These are phyloP conservation scores for Hemileccinum impolitum DNA, from an alignment of 768 basidiomycete species.

Conservation along the genomic window DNA sequence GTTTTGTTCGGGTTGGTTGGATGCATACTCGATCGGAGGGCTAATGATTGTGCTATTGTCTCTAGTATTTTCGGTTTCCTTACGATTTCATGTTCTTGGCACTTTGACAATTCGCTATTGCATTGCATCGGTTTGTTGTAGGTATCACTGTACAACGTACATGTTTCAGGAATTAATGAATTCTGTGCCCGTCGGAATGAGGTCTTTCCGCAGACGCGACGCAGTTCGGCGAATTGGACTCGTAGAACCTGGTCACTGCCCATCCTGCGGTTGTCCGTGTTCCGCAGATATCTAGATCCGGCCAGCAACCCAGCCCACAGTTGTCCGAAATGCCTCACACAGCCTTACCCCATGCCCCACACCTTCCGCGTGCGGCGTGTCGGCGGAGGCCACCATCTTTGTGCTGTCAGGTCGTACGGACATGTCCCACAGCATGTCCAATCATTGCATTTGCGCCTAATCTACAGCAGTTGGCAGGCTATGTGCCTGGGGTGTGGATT, in stretches of 20 bases:
- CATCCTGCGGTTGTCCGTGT: conserved; percentile 11
- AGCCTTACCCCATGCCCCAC: conserved; percentile 29
- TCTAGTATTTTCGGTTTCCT: conserved; percentile 17
- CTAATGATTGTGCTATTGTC: conserved; percentile 30
- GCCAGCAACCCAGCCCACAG: conserved; percentile 7
- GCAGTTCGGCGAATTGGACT: conserved; percentile 2
- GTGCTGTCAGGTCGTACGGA: conserved; percentile 14
- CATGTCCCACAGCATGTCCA: conserved; percentile 13
- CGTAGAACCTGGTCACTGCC: neutral
- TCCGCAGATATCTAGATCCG: conserved; percentile 22
- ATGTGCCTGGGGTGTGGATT: conserved; percentile 12
- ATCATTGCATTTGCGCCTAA: conserved; percentile 4
- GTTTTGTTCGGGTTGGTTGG: conserved; percentile 27
- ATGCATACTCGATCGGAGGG: conserved; percentile 29
- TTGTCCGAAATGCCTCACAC: conserved; percentile 7
- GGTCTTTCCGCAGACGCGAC: neutral
- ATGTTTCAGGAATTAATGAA: conserved; percentile 12
- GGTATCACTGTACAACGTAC: conserved; percentile 27
- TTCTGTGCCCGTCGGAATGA: neutral
- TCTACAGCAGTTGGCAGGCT: conserved; percentile 10
- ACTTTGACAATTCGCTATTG: conserved; percentile 25
- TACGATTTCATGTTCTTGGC: conserved; percentile 30
- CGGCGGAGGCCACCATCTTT: conserved; percentile 22
- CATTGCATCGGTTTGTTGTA: conserved; percentile 30
- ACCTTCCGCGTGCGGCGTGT: conserved; percentile 19